Evolutionary conservation across 2,329 filamentous ascomycete genomes (phyloP).

Genomic region (Rhynchosporium agropyri): DNA sequence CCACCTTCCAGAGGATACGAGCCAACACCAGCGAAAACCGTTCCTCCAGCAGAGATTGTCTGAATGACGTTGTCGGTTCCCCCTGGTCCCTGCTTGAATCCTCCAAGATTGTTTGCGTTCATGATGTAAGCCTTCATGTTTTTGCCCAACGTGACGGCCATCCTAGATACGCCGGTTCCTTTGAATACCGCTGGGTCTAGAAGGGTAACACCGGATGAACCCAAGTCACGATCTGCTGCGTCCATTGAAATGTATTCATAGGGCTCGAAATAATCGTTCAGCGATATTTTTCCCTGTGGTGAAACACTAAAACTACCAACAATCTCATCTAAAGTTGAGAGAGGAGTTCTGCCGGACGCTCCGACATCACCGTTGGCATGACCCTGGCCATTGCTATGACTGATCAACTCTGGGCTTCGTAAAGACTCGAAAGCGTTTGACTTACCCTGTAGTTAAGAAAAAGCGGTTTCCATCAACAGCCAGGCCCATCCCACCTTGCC

Average conservation of each 20-base stretch:
- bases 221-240: slow-evolving; percentile 54
- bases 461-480: slow-evolving; percentile 42
- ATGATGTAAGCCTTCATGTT: slow-evolving; percentile 52
- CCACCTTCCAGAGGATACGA: slow-evolving; percentile 54
- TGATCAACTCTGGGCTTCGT: slow-evolving; percentile 30
- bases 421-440: not conserved
- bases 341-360: slow-evolving; percentile 41
- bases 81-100: slow-evolving; percentile 41
- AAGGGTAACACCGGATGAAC: slow-evolving; percentile 47
- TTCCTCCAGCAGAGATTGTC: slow-evolving; percentile 49
- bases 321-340: slow-evolving; percentile 49
- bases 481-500: slow-evolving; percentile 45
- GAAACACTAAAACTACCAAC: slow-evolving; percentile 50
- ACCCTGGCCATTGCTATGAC: slow-evolving; percentile 41
- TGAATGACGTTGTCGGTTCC: slow-evolving; percentile 49
- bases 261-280: slow-evolving; percentile 58
- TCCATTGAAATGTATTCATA: slow-evolving; percentile 54
- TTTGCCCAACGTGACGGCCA: slow-evolving; percentile 55
- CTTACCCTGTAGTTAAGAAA: slow-evolving; percentile 40
- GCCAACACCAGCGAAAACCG: slow-evolving; percentile 51
- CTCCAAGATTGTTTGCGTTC: slow-evolving; percentile 43
- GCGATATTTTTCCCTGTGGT: slow-evolving; percentile 47
- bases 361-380: slow-evolving; percentile 44
- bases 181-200: slow-evolving; percentile 50
- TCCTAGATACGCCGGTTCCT: slow-evolving; percentile 49